These are phyloP conservation scores for Kalanchoe fedtschenkoi DNA, from an alignment of 164 flowering plant genomes.

Conservation along the genomic window DNA sequence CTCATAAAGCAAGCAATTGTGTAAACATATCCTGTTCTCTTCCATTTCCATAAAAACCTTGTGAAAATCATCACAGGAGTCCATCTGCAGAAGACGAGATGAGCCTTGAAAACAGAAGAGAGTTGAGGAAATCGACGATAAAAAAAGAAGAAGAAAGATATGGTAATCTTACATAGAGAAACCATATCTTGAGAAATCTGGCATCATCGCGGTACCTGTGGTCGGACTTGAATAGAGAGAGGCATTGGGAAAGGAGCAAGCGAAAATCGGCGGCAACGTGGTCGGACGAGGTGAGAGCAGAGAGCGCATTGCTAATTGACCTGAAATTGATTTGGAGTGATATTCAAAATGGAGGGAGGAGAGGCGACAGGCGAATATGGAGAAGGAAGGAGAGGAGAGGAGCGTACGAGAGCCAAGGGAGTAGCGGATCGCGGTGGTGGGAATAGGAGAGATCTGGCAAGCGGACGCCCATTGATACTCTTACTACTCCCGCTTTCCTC, in stretches of 20 bases:
- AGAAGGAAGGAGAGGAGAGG: neutral
- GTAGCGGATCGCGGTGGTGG: conserved; percentile 31
- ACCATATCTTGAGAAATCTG: conserved; percentile 83
- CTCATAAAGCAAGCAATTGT: conserved; percentile 49
- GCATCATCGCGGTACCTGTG: conserved; percentile 48
- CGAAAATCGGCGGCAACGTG: conserved; percentile 19
- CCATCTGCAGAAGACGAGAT: conserved; percentile 34
- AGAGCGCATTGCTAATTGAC: conserved; percentile 12
- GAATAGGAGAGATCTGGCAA: conserved; percentile 8
- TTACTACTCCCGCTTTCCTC: neutral
- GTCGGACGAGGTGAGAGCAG: conserved; percentile 12
- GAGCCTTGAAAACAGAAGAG: neutral
- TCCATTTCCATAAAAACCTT: conserved; percentile 45
- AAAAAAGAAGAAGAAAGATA: neutral
- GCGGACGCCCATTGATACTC: conserved; percentile 18
- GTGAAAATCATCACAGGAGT: conserved; percentile 37
- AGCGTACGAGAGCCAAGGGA: conserved; percentile 39
- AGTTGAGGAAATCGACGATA: too few relatives aligned
- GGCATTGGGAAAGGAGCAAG: conserved; percentile 37
- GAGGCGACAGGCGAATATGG: too few relatives aligned
- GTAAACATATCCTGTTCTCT: conserved; percentile 32
- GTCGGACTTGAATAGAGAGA: conserved; percentile 41
- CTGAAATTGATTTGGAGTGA: neutral
- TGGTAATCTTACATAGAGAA: conserved; percentile 46
- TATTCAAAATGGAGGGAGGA: conserved; percentile 13